These are phyloP conservation scores for Naegleria gruberi DNA, from an alignment of 208 protist species.

Conservation along the genomic window DNA sequence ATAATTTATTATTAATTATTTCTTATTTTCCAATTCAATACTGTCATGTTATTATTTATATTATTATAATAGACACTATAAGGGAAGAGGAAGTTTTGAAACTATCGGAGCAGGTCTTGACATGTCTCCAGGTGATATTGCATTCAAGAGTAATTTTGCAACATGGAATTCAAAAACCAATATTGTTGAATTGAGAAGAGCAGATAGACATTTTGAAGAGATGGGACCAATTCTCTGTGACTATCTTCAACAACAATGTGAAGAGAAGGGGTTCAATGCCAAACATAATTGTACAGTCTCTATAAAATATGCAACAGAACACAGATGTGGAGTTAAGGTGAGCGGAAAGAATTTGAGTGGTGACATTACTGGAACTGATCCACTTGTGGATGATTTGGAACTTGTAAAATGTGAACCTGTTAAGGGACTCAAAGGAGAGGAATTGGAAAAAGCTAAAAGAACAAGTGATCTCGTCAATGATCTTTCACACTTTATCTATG, in stretches of 20 bases:
- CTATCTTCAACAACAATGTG: constrained; percentile 36
- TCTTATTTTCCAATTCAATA: not conserved
- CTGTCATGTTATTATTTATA: not conserved
- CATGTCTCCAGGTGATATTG: constrained; percentile 60
- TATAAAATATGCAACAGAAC: constrained; percentile 56
- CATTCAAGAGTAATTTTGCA: constrained; percentile 63
- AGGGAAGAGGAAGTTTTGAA: constrained; percentile 57
- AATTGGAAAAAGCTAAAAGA: not conserved
- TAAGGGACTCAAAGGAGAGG: not conserved
- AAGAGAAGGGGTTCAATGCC: not conserved
- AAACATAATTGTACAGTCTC: constrained; percentile 25
- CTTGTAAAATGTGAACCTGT: constrained; percentile 10
- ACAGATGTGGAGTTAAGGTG: constrained; percentile 50
- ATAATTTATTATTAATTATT: no score
- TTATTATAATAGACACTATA: constrained; percentile 39
- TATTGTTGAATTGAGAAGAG: constrained; percentile 41
- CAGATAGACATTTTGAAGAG: constrained; percentile 55
- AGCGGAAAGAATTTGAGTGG: constrained; percentile 45
- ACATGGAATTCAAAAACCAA: constrained; percentile 37
- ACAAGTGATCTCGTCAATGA: constrained; percentile 40
- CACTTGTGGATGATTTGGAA: constrained; percentile 48
- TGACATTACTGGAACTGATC: constrained; percentile 51
- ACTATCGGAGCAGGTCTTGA: constrained; percentile 54
- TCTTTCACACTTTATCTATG: constrained; percentile 36
- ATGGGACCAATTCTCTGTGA: constrained; percentile 45